Percentiles rank a stretch among this genome's conserved stretches.
These are phyloP conservation scores for Poa pratensis DNA, from an alignment of 176 grass and related monocot species.

Conservation along the genomic window DNA sequence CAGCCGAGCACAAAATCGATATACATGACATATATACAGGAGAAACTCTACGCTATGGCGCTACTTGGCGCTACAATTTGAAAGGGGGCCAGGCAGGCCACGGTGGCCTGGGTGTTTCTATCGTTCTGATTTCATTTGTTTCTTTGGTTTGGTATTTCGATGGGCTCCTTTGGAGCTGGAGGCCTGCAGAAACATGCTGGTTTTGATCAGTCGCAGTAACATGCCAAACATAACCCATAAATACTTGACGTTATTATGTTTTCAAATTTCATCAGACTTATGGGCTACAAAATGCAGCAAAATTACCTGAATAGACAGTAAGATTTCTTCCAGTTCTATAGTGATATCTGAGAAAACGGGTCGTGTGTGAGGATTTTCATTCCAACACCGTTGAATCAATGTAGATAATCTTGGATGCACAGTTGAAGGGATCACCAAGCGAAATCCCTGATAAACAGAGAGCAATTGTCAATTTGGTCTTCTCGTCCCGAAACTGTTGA, in stretches of 20 bases:
- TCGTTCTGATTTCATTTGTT: slow-evolving; percentile 56
- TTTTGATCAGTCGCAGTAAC: not conserved
- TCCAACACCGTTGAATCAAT: slow-evolving; percentile 80
- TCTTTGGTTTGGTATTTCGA: slow-evolving; percentile 52
- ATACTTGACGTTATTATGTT: not conserved
- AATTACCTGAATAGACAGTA: slow-evolving; percentile 62
- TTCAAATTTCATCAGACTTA: not conserved
- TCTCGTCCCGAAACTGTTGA: not conserved
- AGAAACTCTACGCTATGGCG: slow-evolving; percentile 9
- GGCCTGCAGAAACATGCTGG: slow-evolving; percentile 34
- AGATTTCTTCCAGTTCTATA: slow-evolving; percentile 66
- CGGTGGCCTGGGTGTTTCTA: not conserved
- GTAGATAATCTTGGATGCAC: slow-evolving; percentile 60
- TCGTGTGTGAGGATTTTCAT: slow-evolving; percentile 54
- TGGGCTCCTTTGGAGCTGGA: slow-evolving; percentile 41
- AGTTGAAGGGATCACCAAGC: slow-evolving; percentile 57
- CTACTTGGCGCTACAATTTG: not conserved
- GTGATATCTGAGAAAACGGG: slow-evolving; percentile 78
- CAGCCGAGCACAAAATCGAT: slow-evolving; percentile 2
- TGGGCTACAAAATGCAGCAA: not conserved
- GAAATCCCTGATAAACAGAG: slow-evolving; percentile 70
- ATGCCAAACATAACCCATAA: not conserved
- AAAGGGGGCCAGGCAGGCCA: not conserved
- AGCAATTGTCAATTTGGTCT: slow-evolving; percentile 2
- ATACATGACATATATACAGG: slow-evolving; percentile 35